Base-by-base conservation (phyloP, 2,329 filamentous ascomycete species). In the Aspergillus fumigatiaffinis region DNA sequence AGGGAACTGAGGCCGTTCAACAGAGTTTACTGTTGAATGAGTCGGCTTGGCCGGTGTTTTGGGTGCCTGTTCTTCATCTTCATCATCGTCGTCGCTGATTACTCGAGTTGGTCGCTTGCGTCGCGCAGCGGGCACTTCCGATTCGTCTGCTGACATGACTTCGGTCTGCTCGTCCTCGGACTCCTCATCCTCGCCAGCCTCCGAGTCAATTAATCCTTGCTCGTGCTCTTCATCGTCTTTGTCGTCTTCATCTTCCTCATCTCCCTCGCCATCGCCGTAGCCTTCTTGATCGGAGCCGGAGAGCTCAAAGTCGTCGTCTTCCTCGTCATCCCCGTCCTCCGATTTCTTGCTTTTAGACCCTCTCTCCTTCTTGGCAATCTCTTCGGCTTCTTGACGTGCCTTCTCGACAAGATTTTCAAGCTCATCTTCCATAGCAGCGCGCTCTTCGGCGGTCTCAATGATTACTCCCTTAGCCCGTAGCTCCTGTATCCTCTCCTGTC, bases 371-470 rank as follows among this genome's bases (percentile, higher is more conserved):
- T 88, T 85, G 74, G 87, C 88, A 51, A 97, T 87, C 63, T 89
- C 87, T 48, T 89, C 84, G 1, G 88, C 92, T 70, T 97, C 91
- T 60, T 86, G 82, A 56, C 92, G 83, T 21, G 92, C 93, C 66
- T 88, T 92, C 50, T 93, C 88, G 26, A 97, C 84, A 59, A 97
- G 83, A 67, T 97, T 89, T 65, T 97, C 94, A 12, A 96, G 86
- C 58, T 92, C 86, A 56, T 89, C 86, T 72, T 91, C 85, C 70
- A 96, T 89, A 35, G 85, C 84, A 68, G 92, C 89, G 21, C 90
- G 86, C 72, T 99, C 92, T 73, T 97, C 93, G 2, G 87, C 85
- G 0, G 90, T 96, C 71, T 92, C 88, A 20, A 97, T 80, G 25
- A 88, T 79, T 26, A 97, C 82, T 7, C 94, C 94, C 73, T 89